Evolutionary conservation across 2,329 filamentous ascomycete genomes (phyloP), one percentile per base, ranked within the genome.

Genomic region (Sporothrix mexicana): DNA sequence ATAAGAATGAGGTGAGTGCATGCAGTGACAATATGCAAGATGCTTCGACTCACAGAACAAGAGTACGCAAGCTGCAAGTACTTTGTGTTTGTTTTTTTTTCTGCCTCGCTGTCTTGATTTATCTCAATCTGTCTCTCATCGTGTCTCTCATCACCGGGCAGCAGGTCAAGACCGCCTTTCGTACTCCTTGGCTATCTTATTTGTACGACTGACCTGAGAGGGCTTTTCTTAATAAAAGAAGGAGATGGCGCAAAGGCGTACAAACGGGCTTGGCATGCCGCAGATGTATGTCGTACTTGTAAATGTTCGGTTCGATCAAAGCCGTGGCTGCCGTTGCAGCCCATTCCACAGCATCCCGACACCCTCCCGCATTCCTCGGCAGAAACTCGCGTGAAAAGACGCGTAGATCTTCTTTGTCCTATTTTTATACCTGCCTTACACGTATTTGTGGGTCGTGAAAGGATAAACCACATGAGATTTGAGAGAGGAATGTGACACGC

Each of bases 1-100:
- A 66, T 5, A 47, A 25, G 10, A 45, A 45, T 13, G 12, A 25
- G 8, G 61, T 47, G 41, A 45, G 61, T 25, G 61, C 41, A 66
- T 66, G 61, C 61, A 9, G 61, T 66, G 61, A 20, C n/a, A 66
- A 41, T 13, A 66, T 15, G 41, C 41, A 66, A 66, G 12, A 47
- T 47, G 36, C 61, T 64, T 45, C 41, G 20, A 47, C 61, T 36
- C 30, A 36, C 30, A 36, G 30, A 4, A 36, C 30, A 36, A 47
- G n/a, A 47, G 61, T 25, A 47, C 61, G 20, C 41, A 66, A 66
- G n/a, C 45, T 25, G 61, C 41, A 66, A 66, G n/a, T 41, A 66
- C 61, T 66, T 47, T 66, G 61, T 47, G 12, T 66, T 47, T 66
- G 41, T 41, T n/a, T 45, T 45, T 64, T 8, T 36, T 61, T n/a